phyloP scores from a whole-genome alignment of 2,329 filamentous ascomycete genomes.

The Fusarium subglutinans region DNA sequence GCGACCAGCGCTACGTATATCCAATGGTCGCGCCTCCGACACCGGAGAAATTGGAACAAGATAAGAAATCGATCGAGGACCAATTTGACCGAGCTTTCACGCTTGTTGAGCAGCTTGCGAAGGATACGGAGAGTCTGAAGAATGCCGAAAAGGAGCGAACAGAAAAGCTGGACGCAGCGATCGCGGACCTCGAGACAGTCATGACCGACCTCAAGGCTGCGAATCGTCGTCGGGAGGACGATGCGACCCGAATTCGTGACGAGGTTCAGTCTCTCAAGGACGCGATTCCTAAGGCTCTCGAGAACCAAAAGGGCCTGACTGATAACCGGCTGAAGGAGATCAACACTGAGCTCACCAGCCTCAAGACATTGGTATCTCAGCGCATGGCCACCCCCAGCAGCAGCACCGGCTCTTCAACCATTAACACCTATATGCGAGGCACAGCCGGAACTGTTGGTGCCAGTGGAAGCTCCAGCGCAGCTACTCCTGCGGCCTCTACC shows the following conservation, averaged over 20 bases:
- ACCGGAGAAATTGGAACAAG: slow-evolving; percentile 90
- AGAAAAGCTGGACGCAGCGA: slow-evolving; percentile 80
- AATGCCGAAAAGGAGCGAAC: slow-evolving; percentile 85
- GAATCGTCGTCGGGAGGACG: slow-evolving; percentile 84
- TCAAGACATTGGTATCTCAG: slow-evolving; percentile 85
- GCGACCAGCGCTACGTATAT: slow-evolving; percentile 80
- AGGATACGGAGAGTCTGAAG: slow-evolving; percentile 90
- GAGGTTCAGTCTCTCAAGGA: slow-evolving; percentile 86
- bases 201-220: slow-evolving; percentile 83
- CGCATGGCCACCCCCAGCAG: slow-evolving; percentile 59
- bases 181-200: slow-evolving; percentile 85
- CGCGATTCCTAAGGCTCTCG: slow-evolving; percentile 86
- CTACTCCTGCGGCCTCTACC: slow-evolving; percentile 40
- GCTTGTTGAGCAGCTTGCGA: slow-evolving; percentile 88
- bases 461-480: slow-evolving; percentile 7
- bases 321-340: slow-evolving; percentile 86
- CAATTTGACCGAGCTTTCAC: slow-evolving; percentile 93
- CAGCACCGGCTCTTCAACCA: slow-evolving; percentile 40
- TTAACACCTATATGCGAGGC: slow-evolving; percentile 41
- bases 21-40: slow-evolving; percentile 94
- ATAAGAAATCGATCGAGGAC: slow-evolving; percentile 92
- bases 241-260: slow-evolving; percentile 84
- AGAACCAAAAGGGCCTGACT: slow-evolving; percentile 85
- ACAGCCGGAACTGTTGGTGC: slow-evolving; percentile 17
- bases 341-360: slow-evolving; percentile 85